phyloP scores from a whole-genome alignment of 805 yeast species.

The Sugiyamaella floridensis region DNA sequence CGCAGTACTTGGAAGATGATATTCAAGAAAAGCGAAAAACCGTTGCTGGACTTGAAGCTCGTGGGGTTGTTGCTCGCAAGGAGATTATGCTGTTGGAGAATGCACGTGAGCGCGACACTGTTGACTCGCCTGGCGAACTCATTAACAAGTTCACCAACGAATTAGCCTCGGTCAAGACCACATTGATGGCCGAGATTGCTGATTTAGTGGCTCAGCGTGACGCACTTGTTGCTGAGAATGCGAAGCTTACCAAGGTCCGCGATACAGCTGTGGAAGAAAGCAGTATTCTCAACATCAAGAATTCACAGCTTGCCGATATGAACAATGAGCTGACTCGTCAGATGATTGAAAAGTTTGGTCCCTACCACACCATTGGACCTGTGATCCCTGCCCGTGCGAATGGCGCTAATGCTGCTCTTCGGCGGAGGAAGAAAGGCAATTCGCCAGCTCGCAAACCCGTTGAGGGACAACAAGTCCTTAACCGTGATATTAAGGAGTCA shows the following conservation, averaged over 20 bases:
- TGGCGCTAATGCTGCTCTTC: neutral
- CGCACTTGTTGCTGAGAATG: conserved; percentile 26
- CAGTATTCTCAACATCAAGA: conserved; percentile 27
- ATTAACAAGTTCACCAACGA: conserved; percentile 35
- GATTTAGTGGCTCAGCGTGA: conserved; percentile 27
- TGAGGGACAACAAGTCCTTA: neutral
- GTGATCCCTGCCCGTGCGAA: neutral
- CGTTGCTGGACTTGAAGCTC: conserved; percentile 34
- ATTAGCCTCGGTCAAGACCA: conserved; percentile 42
- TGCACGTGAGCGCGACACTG: conserved; percentile 31
- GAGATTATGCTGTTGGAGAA: conserved; percentile 39
- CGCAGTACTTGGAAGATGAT: conserved; percentile 13
- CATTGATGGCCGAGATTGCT: conserved; percentile 41
- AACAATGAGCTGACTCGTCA: conserved; percentile 32
- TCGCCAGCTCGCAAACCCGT: neutral
- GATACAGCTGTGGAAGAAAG: conserved; percentile 28
- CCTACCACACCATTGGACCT: neutral
- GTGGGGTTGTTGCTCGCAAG: conserved; percentile 26
- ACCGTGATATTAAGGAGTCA: neutral
- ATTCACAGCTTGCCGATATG: conserved; percentile 33
- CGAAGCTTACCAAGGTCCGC: conserved; percentile 21
- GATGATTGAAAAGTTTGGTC: conserved; percentile 29
- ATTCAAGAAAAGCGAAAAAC: conserved; percentile 26
- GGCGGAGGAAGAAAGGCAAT: neutral
- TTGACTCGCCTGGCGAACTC: conserved; percentile 19